A percentile compares a stretch with the other conserved stretches of the same genome.
These are phyloP conservation scores for Nidularia pulvinata DNA, from an alignment of 768 basidiomycete genomes.

Conservation along the genomic window DNA sequence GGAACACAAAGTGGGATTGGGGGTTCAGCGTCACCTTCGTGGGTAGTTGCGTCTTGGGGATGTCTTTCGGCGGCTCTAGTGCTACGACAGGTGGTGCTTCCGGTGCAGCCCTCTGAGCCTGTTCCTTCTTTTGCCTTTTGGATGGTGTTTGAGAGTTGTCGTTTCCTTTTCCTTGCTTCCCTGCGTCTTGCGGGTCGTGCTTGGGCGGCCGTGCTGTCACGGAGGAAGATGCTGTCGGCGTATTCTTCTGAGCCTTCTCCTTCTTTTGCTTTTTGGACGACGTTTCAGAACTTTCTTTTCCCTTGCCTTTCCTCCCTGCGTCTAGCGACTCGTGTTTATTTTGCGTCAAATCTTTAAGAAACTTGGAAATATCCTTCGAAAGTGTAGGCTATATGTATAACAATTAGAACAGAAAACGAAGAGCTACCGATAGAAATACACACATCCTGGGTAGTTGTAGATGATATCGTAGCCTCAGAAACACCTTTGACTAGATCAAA, in stretches of 20 bases:
- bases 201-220: too few species aligned
- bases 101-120: conserved; percentile 1
- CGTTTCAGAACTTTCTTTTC: conserved; percentile 9
- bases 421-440: conserved; percentile 4
- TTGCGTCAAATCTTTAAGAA: conserved; percentile 31
- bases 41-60: conserved; percentile 22
- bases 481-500: conserved; percentile 39
- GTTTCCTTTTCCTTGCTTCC: conserved; percentile 8
- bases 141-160: conserved; percentile 2
- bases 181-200: too few species aligned
- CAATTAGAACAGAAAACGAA: not conserved
- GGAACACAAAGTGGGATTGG: conserved; percentile 35
- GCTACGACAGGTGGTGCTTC: conserved; percentile 1
- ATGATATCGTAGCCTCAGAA: conserved; percentile 24
- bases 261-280: conserved; percentile 7
- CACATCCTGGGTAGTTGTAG: conserved; percentile 28
- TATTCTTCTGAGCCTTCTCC: conserved; percentile 1
- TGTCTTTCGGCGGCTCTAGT: conserved; percentile 2
- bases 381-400: conserved; percentile 29
- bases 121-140: conserved; percentile 2
- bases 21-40: conserved; percentile 30
- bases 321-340: conserved; percentile 9
- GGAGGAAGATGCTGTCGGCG: too few species aligned
- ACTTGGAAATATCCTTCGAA: conserved; percentile 43
- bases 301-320: conserved; percentile 5